These are phyloP conservation scores for Calonectria pseudoturangicola DNA, from an alignment of 2,329 filamentous ascomycete genomes.

Conservation along the genomic window DNA sequence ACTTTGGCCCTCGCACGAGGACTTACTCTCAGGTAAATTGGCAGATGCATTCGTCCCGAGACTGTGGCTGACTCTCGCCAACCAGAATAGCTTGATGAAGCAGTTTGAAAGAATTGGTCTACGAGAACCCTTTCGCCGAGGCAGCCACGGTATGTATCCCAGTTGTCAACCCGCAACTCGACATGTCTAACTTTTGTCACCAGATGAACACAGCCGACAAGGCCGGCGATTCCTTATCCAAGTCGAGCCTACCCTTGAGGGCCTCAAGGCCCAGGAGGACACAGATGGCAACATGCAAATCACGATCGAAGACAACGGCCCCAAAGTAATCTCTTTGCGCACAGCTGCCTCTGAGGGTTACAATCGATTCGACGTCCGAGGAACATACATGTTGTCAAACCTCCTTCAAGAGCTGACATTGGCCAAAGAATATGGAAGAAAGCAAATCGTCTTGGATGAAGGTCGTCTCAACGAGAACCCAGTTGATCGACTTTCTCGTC, in stretches of 20 bases:
- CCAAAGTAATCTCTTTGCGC: conserved; percentile 90
- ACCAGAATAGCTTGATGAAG: conserved; percentile 71
- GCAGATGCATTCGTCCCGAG: not conserved
- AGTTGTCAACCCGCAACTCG: not conserved
- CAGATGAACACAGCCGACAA: conserved; percentile 84
- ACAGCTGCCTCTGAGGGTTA: conserved; percentile 90
- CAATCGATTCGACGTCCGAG: conserved; percentile 92
- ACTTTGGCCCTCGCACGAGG: conserved; percentile 69
- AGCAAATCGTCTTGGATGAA: conserved; percentile 93
- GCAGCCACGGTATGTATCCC: conserved; percentile 72
- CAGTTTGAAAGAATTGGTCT: conserved; percentile 72
- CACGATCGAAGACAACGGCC: conserved; percentile 95
- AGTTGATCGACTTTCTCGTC: conserved; percentile 87
- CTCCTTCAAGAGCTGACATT: conserved; percentile 95
- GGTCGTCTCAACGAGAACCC: conserved; percentile 96
- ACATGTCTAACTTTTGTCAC: conserved; percentile 14
- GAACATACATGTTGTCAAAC: conserved; percentile 98
- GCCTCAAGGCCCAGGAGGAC: conserved; percentile 89
- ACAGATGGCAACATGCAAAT: conserved; percentile 97
- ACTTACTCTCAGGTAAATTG: conserved; percentile 73
- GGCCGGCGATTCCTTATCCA: conserved; percentile 88
- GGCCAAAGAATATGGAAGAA: conserved; percentile 91
- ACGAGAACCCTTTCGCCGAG: conserved; percentile 74
- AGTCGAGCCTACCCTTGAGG: conserved; percentile 88
- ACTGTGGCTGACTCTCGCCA: conserved; percentile 53